phyloP scores from a whole-genome alignment of 352 stramenopile genomes.

The Phytopythium aichiense region DNA sequence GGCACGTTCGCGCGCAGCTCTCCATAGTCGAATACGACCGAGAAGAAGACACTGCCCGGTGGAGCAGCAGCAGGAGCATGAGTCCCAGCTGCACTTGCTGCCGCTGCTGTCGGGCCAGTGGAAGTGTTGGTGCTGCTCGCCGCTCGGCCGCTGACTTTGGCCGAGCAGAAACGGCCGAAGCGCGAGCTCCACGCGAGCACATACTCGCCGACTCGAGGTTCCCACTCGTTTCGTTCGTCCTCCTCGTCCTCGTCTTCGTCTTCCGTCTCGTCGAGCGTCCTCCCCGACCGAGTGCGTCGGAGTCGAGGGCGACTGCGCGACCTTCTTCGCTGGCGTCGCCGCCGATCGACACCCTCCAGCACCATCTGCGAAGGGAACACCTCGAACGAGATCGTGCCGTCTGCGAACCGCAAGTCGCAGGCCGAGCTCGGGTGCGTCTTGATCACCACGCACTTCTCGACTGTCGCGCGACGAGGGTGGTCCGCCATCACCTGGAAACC shows the following conservation, averaged over 20 bases:
- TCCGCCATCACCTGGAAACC: constrained; percentile 75
- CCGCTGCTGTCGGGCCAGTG: no score
- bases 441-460: constrained; percentile 71
- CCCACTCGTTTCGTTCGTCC: background rate
- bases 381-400: constrained; percentile 74
- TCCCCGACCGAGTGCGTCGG: background rate
- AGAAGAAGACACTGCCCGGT: constrained; percentile 25
- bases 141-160: constrained; percentile 26
- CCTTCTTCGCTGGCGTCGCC: background rate
- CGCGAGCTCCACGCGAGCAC: constrained; percentile 74
- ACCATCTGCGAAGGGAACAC: constrained; percentile 83
- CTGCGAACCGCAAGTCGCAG: constrained; percentile 67
- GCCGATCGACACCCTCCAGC: constrained; percentile 21
- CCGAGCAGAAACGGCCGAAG: constrained; percentile 63
- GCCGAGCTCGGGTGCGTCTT: constrained; percentile 52
- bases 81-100: background rate
- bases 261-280: constrained; percentile 8
- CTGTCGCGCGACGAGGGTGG: constrained; percentile 48
- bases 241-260: background rate
- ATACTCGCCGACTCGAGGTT: constrained; percentile 34
- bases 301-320: background rate
- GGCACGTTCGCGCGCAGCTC: constrained; percentile 50
- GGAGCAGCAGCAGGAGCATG: constrained; percentile 6
- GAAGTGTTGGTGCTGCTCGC: background rate
- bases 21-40: constrained; percentile 69